A percentile compares a stretch with the other conserved stretches of the same genome.
Conservation (phyloP, 139 green algal genomes). For the Spirogloea muscicola region DNA sequence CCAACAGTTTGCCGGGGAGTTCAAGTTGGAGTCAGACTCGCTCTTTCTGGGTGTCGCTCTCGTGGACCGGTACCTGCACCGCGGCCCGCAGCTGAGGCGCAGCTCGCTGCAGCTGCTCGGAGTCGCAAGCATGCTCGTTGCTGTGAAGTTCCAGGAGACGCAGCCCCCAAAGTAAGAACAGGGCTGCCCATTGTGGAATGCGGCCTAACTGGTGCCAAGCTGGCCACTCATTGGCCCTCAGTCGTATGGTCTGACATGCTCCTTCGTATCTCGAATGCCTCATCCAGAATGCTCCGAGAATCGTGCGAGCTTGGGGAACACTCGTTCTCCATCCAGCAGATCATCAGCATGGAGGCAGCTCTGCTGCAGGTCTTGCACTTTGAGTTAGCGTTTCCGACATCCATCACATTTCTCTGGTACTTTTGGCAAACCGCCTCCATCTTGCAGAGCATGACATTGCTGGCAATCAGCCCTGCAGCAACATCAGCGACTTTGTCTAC, state of each 20-base stretch:
- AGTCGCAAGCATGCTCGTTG: constrained; percentile 42
- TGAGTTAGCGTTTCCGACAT: constrained; percentile 29
- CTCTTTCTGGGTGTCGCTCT: constrained; percentile 41
- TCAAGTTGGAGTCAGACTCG: constrained; percentile 33
- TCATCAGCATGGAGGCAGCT: constrained; percentile 28
- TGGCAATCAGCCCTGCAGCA: too few relatives aligned
- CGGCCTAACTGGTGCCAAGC: too few relatives aligned
- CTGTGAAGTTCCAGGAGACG: constrained; percentile 38
- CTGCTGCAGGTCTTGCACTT: constrained; percentile 35
- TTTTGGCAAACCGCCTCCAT: background rate
- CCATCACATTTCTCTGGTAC: constrained; percentile 36
- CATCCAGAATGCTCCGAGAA: constrained; percentile 24
- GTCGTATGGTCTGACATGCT: background rate
- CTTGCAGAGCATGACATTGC: background rate
- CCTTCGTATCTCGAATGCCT: too few relatives aligned
- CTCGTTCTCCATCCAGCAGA: constrained; percentile 28
- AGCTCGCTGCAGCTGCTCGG: constrained; percentile 33
- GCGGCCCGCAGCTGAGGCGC: constrained; percentile 18
- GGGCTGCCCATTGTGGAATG: too few relatives aligned
- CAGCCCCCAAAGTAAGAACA: constrained; percentile 30
- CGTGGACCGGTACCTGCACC: constrained; percentile 20
- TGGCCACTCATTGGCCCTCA: background rate
- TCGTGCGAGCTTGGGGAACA: constrained; percentile 36
- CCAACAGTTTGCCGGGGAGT: constrained; percentile 41
- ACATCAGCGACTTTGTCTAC: background rate